A percentile compares a stretch with the other conserved stretches of the same genome.
These are phyloP conservation scores for Penicillium canariense DNA, from an alignment of 495 filamentous ascomycete genomes.

Conservation along the genomic window DNA sequence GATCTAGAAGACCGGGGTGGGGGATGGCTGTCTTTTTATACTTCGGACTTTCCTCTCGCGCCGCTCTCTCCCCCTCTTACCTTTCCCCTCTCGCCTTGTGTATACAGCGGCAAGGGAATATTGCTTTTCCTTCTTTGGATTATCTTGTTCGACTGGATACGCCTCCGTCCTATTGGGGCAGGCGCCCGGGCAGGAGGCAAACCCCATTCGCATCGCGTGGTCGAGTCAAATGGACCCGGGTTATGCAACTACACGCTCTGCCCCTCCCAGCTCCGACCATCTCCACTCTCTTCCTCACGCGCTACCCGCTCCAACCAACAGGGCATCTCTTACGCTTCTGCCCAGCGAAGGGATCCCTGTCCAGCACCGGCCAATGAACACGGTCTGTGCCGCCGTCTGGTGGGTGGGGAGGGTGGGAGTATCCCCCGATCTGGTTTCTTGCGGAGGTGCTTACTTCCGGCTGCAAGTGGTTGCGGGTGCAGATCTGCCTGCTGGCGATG, in stretches of 20 bases:
- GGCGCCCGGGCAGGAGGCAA: conserved; percentile 4
- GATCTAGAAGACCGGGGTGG: not conserved
- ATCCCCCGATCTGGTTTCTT: conserved; percentile 21
- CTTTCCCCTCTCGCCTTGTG: not conserved
- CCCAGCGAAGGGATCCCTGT: conserved; percentile 11
- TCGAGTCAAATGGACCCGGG: conserved; percentile 26
- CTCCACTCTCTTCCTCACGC: conserved; percentile 20
- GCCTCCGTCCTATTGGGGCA: conserved; percentile 5
- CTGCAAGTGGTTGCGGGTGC: not conserved
- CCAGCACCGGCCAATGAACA: conserved; percentile 1
- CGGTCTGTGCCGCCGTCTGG: not conserved
- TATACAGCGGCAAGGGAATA: not conserved
- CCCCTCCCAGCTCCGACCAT: conserved; percentile 9
- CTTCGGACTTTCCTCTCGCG: not conserved
- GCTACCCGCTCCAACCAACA: conserved; percentile 19
- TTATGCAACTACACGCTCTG: conserved; percentile 6
- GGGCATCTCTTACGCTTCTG: conserved; percentile 16
- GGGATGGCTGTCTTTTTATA: conserved; percentile 21
- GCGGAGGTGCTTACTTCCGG: not conserved
- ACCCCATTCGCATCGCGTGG: conserved; percentile 21
- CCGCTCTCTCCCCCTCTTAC: not conserved
- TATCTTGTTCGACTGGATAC: too few species aligned
- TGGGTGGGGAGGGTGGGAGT: not conserved
- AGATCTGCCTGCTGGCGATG: conserved; percentile 13
- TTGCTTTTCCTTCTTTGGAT: not conserved